phyloP scores from a whole-genome alignment of 352 stramenopile species.

The Phytophthora crassamura region DNA sequence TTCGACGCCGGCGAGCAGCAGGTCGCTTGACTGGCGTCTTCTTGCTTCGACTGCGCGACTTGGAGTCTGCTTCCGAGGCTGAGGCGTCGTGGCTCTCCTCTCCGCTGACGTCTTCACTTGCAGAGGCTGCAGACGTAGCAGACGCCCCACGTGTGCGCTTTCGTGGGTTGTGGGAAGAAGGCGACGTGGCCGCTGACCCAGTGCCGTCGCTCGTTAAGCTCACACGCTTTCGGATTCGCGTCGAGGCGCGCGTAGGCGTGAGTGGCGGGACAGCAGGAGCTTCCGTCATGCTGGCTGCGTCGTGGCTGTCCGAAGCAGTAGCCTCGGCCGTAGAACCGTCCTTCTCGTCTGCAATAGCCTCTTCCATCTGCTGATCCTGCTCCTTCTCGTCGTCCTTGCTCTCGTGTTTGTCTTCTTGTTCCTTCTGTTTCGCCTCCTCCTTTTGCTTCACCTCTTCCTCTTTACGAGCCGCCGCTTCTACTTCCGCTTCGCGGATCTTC shows the following conservation, averaged over 20 bases:
- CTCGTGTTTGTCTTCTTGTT: slow-evolving; percentile 14
- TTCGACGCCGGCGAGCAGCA: slow-evolving; percentile 50
- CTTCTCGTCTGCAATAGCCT: slow-evolving; percentile 4
- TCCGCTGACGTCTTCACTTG: slow-evolving; percentile 61
- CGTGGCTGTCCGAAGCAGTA: slow-evolving; percentile 9
- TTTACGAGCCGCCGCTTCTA: slow-evolving; percentile 25
- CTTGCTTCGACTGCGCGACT: slow-evolving; percentile 34
- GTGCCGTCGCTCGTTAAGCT: slow-evolving; percentile 55
- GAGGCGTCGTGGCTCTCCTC: slow-evolving; percentile 70
- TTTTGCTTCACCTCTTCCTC: slow-evolving; percentile 22
- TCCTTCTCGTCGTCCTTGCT: background rate
- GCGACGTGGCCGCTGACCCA: slow-evolving; percentile 28
- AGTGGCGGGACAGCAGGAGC: slow-evolving; percentile 10
- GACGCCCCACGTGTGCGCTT: slow-evolving; percentile 47
- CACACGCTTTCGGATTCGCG: slow-evolving; percentile 55
- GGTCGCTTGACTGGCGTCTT: slow-evolving; percentile 44
- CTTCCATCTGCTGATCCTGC: slow-evolving; percentile 6
- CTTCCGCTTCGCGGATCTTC: slow-evolving; percentile 39
- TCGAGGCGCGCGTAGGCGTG: slow-evolving; percentile 60
- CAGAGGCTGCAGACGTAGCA: slow-evolving; percentile 34
- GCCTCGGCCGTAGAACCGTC: background rate
- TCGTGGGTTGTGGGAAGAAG: slow-evolving; percentile 30
- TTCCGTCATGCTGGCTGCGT: slow-evolving; percentile 20
- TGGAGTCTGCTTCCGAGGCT: slow-evolving; percentile 53
- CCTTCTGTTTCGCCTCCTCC: slow-evolving; percentile 7